phyloP scores from a whole-genome alignment of 2,329 filamentous ascomycete genomes.

The Apiospora saccharicola region DNA sequence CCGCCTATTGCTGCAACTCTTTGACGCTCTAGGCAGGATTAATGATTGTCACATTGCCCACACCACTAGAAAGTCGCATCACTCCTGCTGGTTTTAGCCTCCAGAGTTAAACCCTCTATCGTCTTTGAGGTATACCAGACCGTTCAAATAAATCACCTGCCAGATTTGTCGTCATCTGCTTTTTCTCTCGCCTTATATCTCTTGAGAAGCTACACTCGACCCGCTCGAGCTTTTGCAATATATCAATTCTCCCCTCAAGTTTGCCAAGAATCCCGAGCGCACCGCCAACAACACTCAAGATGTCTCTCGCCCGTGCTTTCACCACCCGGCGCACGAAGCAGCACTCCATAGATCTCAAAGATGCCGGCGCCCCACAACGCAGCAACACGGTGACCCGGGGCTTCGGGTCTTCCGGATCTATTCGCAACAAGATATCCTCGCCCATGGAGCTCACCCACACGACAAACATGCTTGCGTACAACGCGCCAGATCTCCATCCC shows the following conservation, averaged over 20 bases:
- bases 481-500: conserved; percentile 80
- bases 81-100: conserved; percentile 19
- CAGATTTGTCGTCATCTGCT: conserved; percentile 13
- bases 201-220: neutral
- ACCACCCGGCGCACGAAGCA: conserved; percentile 73
- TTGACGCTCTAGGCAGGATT: conserved; percentile 4
- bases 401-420: conserved; percentile 48
- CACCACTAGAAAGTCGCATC: conserved; percentile 11
- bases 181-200: neutral
- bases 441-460: conserved; percentile 90
- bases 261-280: conserved; percentile 32
- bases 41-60: conserved; percentile 20
- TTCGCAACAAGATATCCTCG: conserved; percentile 81
- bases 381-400: conserved; percentile 58
- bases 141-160: neutral
- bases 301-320: conserved; percentile 75
- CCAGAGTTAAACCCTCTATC: conserved; percentile 12
- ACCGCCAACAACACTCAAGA: conserved; percentile 43
- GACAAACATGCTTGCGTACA: conserved; percentile 96
- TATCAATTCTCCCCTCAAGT: neutral
- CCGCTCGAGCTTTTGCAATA: neutral
- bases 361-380: conserved; percentile 51
- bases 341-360: conserved; percentile 52
- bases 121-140: neutral
- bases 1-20: conserved; percentile 13